Conservation (phyloP, 257 asterid genomes). For the Rubia yunnanensis region DNA sequence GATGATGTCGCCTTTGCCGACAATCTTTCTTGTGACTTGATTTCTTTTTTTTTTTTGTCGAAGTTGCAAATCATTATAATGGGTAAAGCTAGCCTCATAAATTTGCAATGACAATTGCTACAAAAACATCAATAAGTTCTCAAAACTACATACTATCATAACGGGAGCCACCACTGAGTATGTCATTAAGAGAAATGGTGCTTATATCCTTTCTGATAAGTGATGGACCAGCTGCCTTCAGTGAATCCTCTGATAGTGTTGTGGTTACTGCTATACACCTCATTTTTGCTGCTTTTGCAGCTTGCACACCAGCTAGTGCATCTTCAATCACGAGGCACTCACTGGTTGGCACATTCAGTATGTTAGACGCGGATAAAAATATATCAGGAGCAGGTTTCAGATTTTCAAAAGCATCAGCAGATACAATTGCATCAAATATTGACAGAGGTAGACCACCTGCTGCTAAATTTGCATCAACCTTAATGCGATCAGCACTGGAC, state of each 20-base stretch:
- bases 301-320: slow-evolving; percentile 96
- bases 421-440: slow-evolving; percentile 93
- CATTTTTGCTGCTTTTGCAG: slow-evolving; percentile 92
- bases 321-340: slow-evolving; percentile 99
- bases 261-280: slow-evolving; percentile 98
- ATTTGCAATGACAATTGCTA: slow-evolving; percentile 33
- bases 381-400: slow-evolving; percentile 99
- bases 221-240: slow-evolving; percentile 65
- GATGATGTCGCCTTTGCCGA: too few relatives aligned
- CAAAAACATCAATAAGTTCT: slow-evolving; percentile 30
- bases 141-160: slow-evolving; percentile 77
- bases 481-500: slow-evolving; percentile 96
- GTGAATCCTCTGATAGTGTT: slow-evolving; percentile 56
- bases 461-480: slow-evolving; percentile 91
- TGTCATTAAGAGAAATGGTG: slow-evolving; percentile 70
- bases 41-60: too few relatives aligned
- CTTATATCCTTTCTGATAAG: slow-evolving; percentile 80
- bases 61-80: slow-evolving; percentile 22
- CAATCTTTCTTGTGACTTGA: too few relatives aligned
- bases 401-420: slow-evolving; percentile 94
- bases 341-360: slow-evolving; percentile 63
- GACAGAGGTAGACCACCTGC: slow-evolving; percentile 91
- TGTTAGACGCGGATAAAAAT: slow-evolving; percentile 84
- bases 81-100: slow-evolving; percentile 23
- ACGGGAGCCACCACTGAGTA: slow-evolving; percentile 83